phyloP scores from a whole-genome alignment of 164 flowering plant genomes.

The Amborella trichopoda region DNA sequence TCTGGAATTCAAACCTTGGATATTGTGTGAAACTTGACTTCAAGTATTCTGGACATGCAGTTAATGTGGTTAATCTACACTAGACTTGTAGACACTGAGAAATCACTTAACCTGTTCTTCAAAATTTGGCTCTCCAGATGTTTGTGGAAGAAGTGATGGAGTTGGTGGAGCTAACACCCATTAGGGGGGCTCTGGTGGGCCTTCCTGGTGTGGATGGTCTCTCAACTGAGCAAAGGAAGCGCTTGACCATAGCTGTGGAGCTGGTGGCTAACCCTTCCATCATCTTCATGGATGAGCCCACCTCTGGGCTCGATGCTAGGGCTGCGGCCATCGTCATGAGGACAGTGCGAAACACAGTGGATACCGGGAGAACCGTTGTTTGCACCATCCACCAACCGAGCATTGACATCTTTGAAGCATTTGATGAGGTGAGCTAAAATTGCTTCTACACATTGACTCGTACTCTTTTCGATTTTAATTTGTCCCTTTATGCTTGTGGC shows the following conservation, averaged over 20 bases:
- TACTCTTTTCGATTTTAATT: neutral
- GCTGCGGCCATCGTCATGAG: conserved; percentile 76
- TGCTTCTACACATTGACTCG: no score
- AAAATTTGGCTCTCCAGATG: conserved; percentile 27
- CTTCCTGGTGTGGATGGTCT: conserved; percentile 56
- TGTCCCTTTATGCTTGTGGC: neutral
- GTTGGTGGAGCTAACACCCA: conserved; percentile 37
- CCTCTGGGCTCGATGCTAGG: conserved; percentile 62
- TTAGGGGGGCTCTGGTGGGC: conserved; percentile 47
- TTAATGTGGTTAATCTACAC: no score
- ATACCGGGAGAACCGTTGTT: conserved; percentile 64
- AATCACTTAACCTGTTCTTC: no score
- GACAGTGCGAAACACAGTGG: conserved; percentile 57
- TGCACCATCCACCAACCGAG: conserved; percentile 81
- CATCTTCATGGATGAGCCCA: conserved; percentile 66
- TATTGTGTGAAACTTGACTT: no score
- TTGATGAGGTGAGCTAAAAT: conserved; percentile 43
- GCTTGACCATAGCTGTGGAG: conserved; percentile 70
- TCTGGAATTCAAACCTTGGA: no score
- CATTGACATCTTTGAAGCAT: conserved; percentile 68
- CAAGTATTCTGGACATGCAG: no score
- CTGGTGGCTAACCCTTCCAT: conserved; percentile 70
- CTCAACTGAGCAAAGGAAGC: conserved; percentile 63
- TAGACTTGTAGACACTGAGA: no score
- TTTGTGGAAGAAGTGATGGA: conserved; percentile 60